A percentile compares a stretch with the other conserved stretches of the same genome.
phyloP scores from a whole-genome alignment of 306 rosid genomes.

The Spatholobus suberectus region DNA sequence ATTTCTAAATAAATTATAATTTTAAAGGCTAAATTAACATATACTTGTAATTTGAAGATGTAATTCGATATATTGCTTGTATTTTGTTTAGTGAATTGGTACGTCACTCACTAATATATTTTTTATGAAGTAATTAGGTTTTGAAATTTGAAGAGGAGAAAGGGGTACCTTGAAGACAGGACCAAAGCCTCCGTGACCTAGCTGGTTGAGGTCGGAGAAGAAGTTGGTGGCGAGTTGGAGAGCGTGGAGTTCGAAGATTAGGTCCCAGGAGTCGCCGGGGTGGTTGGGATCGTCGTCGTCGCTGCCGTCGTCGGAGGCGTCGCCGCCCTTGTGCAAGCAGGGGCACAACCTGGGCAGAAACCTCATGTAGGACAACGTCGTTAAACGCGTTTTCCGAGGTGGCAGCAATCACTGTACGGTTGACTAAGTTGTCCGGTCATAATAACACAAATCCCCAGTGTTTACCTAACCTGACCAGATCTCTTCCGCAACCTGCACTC shows the following conservation, averaged over 20 bases:
- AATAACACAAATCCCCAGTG: no score
- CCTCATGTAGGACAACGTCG: constrained; percentile 43
- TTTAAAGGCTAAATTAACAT: no score
- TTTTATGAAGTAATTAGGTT: neutral
- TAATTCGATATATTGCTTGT: no score
- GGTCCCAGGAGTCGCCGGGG: constrained; percentile 43
- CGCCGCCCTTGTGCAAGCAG: constrained; percentile 45
- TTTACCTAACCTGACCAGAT: no score
- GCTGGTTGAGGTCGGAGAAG: constrained; percentile 73
- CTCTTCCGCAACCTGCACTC: no score
- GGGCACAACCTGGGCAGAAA: constrained; percentile 44
- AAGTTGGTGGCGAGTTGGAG: constrained; percentile 80
- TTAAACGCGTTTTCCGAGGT: neutral
- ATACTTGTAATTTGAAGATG: no score
- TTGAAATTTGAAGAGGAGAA: neutral
- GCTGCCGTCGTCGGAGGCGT: neutral
- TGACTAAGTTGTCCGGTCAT: neutral
- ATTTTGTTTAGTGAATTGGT: no score
- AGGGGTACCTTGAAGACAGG: constrained; percentile 78
- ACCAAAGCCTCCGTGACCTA: constrained; percentile 97
- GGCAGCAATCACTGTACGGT: neutral
- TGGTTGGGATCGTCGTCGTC: constrained; percentile 27
- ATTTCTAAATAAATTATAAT: no score
- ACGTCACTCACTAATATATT: no score
- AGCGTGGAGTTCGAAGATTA: constrained; percentile 62